These are phyloP conservation scores for Leucaena leucocephala DNA, from an alignment of 306 rosid species.

Conservation along the genomic window DNA sequence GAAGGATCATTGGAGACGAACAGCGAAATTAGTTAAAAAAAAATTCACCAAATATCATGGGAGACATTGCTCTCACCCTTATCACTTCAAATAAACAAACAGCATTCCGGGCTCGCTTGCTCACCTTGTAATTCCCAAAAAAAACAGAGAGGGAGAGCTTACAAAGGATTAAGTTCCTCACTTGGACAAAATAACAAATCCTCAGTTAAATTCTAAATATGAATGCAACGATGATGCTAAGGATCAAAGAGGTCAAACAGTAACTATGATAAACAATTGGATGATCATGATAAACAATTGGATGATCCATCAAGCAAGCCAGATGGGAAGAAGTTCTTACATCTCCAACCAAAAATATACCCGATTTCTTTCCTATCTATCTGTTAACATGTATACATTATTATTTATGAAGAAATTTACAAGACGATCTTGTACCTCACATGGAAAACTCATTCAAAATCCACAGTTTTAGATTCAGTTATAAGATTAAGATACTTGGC, in stretches of 20 bases:
- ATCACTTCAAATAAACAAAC: too few species aligned
- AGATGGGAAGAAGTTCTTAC: background rate
- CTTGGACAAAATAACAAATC: background rate
- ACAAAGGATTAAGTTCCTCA: background rate
- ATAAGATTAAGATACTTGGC: constrained; percentile 40
- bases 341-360: constrained; percentile 22
- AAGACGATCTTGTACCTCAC: constrained; percentile 45
- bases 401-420: constrained; percentile 49
- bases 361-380: constrained; percentile 32
- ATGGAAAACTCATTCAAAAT: constrained; percentile 40
- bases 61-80: too few species aligned
- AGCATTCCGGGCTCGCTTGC: too few species aligned
- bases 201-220: background rate
- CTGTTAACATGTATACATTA: constrained; percentile 22
- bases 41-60: too few species aligned
- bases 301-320: constrained; percentile 1
- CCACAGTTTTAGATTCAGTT: constrained; percentile 29
- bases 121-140: too few species aligned
- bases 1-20: too few species aligned
- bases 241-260: background rate
- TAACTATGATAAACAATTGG: background rate
- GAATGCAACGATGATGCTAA: background rate
- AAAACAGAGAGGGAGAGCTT: too few species aligned
- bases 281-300: background rate
- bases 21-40: too few species aligned